Conservation (phyloP, 371 early-diverging fungal species). For the Apophysomyces elegans region DNA sequence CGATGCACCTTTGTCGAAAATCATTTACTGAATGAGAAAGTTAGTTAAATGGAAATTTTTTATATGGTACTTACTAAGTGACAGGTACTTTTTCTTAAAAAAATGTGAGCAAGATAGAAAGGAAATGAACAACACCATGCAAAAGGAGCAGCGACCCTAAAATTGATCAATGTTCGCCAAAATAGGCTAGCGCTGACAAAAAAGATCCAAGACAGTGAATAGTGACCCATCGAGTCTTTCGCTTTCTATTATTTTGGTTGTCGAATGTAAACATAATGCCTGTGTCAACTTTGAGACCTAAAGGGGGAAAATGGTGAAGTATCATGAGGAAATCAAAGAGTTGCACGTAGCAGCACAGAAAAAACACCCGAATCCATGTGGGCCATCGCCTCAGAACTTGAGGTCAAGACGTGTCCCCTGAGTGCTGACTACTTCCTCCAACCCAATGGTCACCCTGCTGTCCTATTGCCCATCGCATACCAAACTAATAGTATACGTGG, state of each 20-base stretch:
- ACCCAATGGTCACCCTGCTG: slow-evolving; percentile 8
- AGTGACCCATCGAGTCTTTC: background rate
- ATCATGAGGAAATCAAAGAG: background rate
- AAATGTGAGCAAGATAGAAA: too few relatives aligned
- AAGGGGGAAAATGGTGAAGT: background rate
- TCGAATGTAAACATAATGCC: background rate
- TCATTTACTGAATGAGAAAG: too few relatives aligned
- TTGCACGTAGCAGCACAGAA: slow-evolving; percentile 7
- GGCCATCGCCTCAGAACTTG: slow-evolving; percentile 3
- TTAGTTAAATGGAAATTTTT: too few relatives aligned
- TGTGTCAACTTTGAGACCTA: background rate
- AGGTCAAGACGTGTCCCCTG: slow-evolving; percentile 5
- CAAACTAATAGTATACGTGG: slow-evolving; percentile 4
- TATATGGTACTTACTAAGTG: too few relatives aligned
- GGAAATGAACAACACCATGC: too few relatives aligned
- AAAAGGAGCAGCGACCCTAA: too few relatives aligned
- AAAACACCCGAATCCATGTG: slow-evolving; percentile 4
- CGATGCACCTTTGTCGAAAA: too few relatives aligned
- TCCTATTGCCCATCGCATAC: slow-evolving; percentile 11
- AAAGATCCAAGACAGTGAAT: background rate
- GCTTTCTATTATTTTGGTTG: background rate
- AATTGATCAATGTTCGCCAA: too few relatives aligned
- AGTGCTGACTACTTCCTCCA: slow-evolving; percentile 10
- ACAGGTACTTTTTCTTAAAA: too few relatives aligned
- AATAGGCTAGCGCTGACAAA: too few relatives aligned